Percentiles rank a stretch among this genome's conserved stretches.
Evolutionary conservation across 768 basidiomycete species (phyloP).

Genomic region (Macrolepiota dolichaula): DNA sequence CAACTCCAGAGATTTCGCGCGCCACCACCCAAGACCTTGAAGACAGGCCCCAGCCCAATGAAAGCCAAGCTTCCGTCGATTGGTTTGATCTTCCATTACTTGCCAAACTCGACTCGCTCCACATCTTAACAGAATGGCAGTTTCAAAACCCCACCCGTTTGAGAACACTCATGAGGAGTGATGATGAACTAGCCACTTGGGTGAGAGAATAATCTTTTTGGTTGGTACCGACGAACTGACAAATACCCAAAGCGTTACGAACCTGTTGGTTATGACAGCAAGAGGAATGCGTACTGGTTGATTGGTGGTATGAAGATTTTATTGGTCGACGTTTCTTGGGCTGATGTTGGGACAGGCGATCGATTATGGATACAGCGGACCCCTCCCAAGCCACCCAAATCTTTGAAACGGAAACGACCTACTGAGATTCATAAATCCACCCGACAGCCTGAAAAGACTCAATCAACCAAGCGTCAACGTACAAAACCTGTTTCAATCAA

Average conservation of each 20-base stretch:
- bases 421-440: conserved; percentile 11
- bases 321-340: no score
- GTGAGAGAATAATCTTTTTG: conserved; percentile 36
- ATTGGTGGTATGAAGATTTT: conserved; percentile 59
- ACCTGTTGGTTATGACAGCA: conserved; percentile 80
- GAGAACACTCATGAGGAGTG: conserved; percentile 70
- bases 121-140: conserved; percentile 80
- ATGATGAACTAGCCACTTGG: conserved; percentile 78
- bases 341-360: conserved; percentile 46
- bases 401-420: conserved; percentile 39
- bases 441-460: conserved; percentile 13
- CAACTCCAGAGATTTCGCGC: conserved; percentile 4
- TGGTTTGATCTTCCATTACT: conserved; percentile 74
- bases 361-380: conserved; percentile 86
- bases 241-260: conserved; percentile 61
- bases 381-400: conserved; percentile 42
- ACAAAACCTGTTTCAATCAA: not conserved
- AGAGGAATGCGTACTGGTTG: conserved; percentile 80
- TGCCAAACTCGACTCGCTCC: conserved; percentile 70
- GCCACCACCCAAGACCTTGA: conserved; percentile 10
- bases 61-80: conserved; percentile 41
- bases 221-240: conserved; percentile 7
- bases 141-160: conserved; percentile 75
- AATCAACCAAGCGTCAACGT: conserved; percentile 21
- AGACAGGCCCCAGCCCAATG: conserved; percentile 6